A percentile compares a stretch with the other conserved stretches of the same genome.
phyloP scores from a whole-genome alignment of 805 yeast species.

The Wickerhamomyces ciferrii region DNA sequence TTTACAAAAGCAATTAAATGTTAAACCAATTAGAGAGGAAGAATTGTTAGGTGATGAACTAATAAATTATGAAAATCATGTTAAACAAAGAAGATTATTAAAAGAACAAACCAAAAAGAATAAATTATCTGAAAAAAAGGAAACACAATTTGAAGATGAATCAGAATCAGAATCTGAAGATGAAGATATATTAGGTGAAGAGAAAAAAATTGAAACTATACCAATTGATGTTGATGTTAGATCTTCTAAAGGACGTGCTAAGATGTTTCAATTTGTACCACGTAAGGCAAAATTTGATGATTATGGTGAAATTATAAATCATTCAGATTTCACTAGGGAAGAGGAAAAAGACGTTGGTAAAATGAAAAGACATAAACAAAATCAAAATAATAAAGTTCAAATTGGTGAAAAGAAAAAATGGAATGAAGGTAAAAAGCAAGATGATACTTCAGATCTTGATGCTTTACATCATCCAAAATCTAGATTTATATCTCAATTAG shows the following conservation, averaged over 20 bases:
- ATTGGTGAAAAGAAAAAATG: constrained; percentile 31
- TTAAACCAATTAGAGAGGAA: constrained; percentile 41
- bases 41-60: constrained; percentile 46
- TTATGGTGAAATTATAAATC: constrained; percentile 76
- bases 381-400: constrained; percentile 19
- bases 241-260: constrained; percentile 26
- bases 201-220: constrained; percentile 25
- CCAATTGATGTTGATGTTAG: constrained; percentile 29
- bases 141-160: constrained; percentile 16
- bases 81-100: constrained; percentile 39
- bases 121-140: constrained; percentile 24
- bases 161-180: constrained; percentile 1
- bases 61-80: constrained; percentile 36
- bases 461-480: constrained; percentile 47
- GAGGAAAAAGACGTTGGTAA: constrained; percentile 37
- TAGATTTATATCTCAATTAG: constrained; percentile 26
- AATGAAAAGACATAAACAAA: constrained; percentile 19
- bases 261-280: constrained; percentile 73
- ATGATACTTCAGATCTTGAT: constrained; percentile 46
- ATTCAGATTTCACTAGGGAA: constrained; percentile 53
- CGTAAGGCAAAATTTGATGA: constrained; percentile 68
- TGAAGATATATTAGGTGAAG: constrained; percentile 19
- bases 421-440: constrained; percentile 37
- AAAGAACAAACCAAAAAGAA: constrained; percentile 27
- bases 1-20: constrained; percentile 35